phyloP scores from a whole-genome alignment of 176 grass and related monocot species.

The Cenchrus fungigraminus region DNA sequence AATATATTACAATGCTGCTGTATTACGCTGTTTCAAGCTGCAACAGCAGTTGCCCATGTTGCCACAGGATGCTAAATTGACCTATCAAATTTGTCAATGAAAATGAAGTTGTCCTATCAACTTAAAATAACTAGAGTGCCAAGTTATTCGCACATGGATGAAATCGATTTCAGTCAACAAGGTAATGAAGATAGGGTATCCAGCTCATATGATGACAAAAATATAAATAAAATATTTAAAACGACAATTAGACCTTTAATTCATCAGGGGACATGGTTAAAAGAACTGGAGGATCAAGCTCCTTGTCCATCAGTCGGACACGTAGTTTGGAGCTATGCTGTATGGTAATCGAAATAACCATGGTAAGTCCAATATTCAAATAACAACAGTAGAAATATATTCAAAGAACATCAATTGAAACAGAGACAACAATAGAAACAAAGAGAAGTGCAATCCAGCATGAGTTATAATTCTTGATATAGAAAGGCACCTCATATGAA shows the following conservation, averaged over 20 bases:
- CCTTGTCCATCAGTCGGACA: conserved; percentile 78
- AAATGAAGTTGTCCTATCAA: background rate
- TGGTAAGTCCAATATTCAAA: conserved; percentile 16
- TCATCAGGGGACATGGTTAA: conserved; percentile 92
- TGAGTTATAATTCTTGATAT: conserved; percentile 3
- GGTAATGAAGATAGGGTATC: background rate
- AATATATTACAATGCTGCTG: background rate
- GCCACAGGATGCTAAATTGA: background rate
- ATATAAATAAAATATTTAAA: conserved; percentile 27
- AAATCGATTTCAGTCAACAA: conserved; percentile 14
- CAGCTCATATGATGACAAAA: conserved; percentile 10
- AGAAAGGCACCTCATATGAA: background rate
- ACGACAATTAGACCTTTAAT: conserved; percentile 69
- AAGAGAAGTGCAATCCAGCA: background rate
- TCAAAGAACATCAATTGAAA: background rate
- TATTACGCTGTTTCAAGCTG: background rate
- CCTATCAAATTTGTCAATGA: background rate
- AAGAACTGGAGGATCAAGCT: conserved; percentile 77
- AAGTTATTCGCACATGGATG: conserved; percentile 3
- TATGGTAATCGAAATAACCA: conserved; percentile 43
- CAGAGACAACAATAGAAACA: background rate
- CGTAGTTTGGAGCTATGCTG: conserved; percentile 73
- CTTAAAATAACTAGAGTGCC: conserved; percentile 27
- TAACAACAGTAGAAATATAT: background rate
- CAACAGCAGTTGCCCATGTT: background rate